These are phyloP conservation scores for Ceratobasidium sp. DNA, from an alignment of 1,284 basidiomycete genomes.

Conservation along the genomic window DNA sequence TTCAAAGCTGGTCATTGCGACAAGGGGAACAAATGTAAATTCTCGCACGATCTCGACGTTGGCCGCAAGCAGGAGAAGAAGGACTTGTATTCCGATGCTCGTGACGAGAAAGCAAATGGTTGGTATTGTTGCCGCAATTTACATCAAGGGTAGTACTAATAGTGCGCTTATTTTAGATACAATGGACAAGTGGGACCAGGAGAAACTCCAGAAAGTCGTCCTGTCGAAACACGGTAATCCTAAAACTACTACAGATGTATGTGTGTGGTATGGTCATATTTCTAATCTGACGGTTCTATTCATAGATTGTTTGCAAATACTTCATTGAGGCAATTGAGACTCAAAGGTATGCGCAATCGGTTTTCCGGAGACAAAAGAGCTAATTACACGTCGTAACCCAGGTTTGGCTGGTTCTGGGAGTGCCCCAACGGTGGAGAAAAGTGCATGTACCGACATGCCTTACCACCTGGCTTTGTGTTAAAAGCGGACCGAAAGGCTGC, in stretches of 20 bases:
- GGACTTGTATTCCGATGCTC: conserved; percentile 92
- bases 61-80: conserved; percentile 96
- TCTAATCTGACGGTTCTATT: conserved; percentile 15
- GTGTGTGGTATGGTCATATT: conserved; percentile 52
- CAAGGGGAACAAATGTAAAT: conserved; percentile 68
- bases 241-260: conserved; percentile 89
- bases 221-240: conserved; percentile 92
- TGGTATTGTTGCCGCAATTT: conserved; percentile 53
- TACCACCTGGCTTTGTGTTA: conserved; percentile 95
- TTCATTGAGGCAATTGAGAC: conserved; percentile 98
- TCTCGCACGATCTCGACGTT: conserved; percentile 85
- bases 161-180: conserved; percentile 71
- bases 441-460: conserved; percentile 95
- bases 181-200: conserved; percentile 99
- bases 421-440: conserved; percentile 85
- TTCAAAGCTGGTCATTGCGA: conserved; percentile 91
- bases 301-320: conserved; percentile 94
- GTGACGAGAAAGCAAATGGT: conserved; percentile 86
- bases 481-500: conserved; percentile 90
- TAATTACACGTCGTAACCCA: conserved; percentile 53
- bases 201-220: conserved; percentile 89
- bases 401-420: conserved; percentile 95
- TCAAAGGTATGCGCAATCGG: conserved; percentile 75
- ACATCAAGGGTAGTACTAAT: conserved; percentile 12
- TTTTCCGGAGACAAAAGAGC: neutral